Conservation (phyloP, 2,329 filamentous ascomycete genomes). For the Dichotomopilus funicola region DNA sequence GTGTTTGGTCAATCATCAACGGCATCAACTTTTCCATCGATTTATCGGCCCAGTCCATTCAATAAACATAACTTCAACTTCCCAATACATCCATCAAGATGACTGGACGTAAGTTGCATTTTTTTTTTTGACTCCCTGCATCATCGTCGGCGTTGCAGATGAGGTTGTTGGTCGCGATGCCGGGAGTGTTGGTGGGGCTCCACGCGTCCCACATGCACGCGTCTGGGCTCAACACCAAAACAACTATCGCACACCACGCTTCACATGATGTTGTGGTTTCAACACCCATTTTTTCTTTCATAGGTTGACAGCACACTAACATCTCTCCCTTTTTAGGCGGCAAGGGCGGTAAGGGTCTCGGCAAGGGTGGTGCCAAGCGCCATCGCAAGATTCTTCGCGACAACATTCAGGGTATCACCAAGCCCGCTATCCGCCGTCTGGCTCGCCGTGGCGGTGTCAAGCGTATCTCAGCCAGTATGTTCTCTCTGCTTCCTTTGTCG, state of each 20-base stretch:
- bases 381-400: constrained; percentile 98
- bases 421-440: constrained; percentile 97
- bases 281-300: too few species aligned
- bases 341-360: constrained; percentile 96
- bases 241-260: too few species aligned
- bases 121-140: constrained; percentile 16
- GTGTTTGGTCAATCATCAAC: constrained; percentile 12
- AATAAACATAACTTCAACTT: constrained; percentile 29
- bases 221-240: constrained; percentile 11
- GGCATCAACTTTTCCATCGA: constrained; percentile 17
- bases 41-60: constrained; percentile 17
- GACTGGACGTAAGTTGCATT: constrained; percentile 61
- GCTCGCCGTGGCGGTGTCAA: constrained; percentile 99
- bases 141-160: constrained; percentile 20
- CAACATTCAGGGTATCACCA: constrained; percentile 99
- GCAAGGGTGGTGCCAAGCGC: constrained; percentile 97
- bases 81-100: constrained; percentile 46
- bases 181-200: constrained; percentile 23
- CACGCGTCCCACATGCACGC: constrained; percentile 23
- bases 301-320: constrained; percentile 23
- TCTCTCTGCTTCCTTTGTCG: background rate
- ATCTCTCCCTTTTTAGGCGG: constrained; percentile 52
- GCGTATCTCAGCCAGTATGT: constrained; percentile 93
- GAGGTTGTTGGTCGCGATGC: constrained; percentile 14
- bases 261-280: too few species aligned